These are phyloP conservation scores for Podila clonocystis DNA, from an alignment of 192 early-diverging fungal species.

Conservation along the genomic window DNA sequence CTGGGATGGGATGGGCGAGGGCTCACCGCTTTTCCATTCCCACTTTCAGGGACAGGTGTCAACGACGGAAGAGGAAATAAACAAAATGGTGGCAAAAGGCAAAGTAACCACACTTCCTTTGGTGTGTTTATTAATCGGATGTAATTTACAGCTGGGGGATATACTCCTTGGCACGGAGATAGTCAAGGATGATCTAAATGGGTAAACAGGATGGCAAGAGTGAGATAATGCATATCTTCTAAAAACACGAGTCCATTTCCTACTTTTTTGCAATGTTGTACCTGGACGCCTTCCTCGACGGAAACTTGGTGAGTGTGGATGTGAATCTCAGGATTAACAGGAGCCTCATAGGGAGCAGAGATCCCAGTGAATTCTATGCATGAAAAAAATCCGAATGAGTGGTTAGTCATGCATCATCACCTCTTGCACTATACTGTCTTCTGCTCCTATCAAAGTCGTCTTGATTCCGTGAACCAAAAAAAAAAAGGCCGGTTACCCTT, in stretches of 20 bases:
- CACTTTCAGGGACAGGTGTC: no score
- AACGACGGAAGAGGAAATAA: no score
- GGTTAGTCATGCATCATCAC: no score
- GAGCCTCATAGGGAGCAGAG: constrained; percentile 92
- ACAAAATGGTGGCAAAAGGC: no score
- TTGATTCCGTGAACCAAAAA: not conserved
- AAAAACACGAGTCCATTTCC: not conserved
- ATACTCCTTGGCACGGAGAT: constrained; percentile 38
- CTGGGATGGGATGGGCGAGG: not conserved
- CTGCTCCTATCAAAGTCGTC: no score
- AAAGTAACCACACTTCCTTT: no score
- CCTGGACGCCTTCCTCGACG: constrained; percentile 77
- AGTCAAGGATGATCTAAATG: constrained; percentile 43
- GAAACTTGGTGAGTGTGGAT: constrained; percentile 79
- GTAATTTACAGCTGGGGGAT: constrained; percentile 29
- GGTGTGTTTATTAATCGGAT: no score
- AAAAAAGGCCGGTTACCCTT: constrained; percentile 61
- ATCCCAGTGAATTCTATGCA: constrained; percentile 89
- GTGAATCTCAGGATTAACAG: constrained; percentile 84
- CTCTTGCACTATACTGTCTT: not conserved
- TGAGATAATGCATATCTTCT: not conserved
- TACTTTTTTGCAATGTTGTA: not conserved
- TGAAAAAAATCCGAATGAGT: not conserved
- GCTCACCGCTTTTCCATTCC: not conserved
- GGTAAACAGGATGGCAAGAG: not conserved